Base-by-base conservation (phyloP, 2,329 filamentous ascomycete species). In the Sclerotinia sclerotiorum region DNA sequence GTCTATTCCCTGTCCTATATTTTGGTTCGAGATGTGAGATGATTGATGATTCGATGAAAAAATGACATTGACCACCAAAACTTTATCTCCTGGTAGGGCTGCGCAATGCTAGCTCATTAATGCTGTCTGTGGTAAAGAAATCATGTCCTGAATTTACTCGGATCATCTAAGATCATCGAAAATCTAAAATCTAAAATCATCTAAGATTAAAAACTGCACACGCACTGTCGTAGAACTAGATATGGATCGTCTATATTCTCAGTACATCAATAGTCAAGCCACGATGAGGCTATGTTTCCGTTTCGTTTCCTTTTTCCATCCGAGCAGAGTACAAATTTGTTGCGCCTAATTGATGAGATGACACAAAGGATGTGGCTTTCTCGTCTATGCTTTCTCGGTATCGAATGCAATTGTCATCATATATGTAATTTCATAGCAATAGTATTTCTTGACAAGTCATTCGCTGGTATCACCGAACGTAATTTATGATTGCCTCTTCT, bases 391-490 rank as follows among this genome's bases (percentile, higher is more conserved):
- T 64, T 65, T 57, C 70, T 69, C 66, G 66, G 69, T 54, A 54
- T 72, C 67, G 72, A 73, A 71, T 74, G 73, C 70, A 74, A 69
- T 60, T 68, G 48, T 69, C 46, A 66, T 69, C 69, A 65, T 56
- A 51, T 52, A 67, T 56, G 49, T 19, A 61, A n/a, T 32, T 56
- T 58, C 55, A 68, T 54, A 39, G 32, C 48, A 62, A 54, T 49
- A 62, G 35, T 55, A 27, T 44, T 54, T 56, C 54, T 35, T 63
- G 58, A 60, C 57, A 69, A 71, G 46, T 64, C 61, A 57, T 54
- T 63, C 61, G 65, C 71, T 71, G 71, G 72, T 72, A 66, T 73
- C 69, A 65, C 74, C 72, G 72, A 75, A 71, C 49, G 44, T 35
- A 48, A 39, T 62, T 70, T 67, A 70, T 74, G 69, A 71, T 60